Base-by-base conservation (phyloP, 495 filamentous ascomycete species). In the Talaromyces borbonicus region DNA sequence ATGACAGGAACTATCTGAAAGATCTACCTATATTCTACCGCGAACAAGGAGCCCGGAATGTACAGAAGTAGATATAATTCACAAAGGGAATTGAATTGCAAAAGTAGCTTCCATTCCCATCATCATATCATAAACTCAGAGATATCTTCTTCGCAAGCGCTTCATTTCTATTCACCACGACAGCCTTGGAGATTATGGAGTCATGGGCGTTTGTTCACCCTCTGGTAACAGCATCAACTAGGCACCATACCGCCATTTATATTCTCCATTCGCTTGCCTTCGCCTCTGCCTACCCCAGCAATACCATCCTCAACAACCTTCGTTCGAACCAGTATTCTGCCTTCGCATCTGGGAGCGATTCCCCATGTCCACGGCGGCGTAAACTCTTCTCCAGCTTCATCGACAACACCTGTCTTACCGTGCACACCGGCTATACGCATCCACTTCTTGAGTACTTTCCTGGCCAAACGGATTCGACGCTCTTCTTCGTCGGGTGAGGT, bases 301-400 rank as follows among this genome's bases (percentile, higher is more conserved):
- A n/a, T n/a, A 22, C 43, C 30, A 24, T 32, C 20, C 12, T 35
- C 43, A 11, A 35, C 43, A 24, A 32, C 41, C 22, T 18, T 18
- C 5, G 29, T 48, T 38, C 35, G 69, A 61, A 46, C 51, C 5
- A 74, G 51, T 43, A 93, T 90, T 14, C 88, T 74, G 20, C 85
- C 87, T 61, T 93, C 88, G 1, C 92, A 46, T 42, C 67, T 74
- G 16, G 88, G 88, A 18, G 79, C 74, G 49, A 94, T 85, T 0
- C 82, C 80, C 43, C 69, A 78, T 3, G 89, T 90, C 88, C 88
- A 94, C 36, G 78, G 66, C 8, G 83, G 81, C 20, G 74, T 71
- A 48, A 80, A 72, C 58, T 83, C 81, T 6, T 65, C 70, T 8
- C 63, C 68, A 14, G 55, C 65, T 39, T 76, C 69, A 45, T 71